A percentile compares a stretch with the other conserved stretches of the same genome.
Conservation (phyloP, 2,329 filamentous ascomycete genomes). For the Berkeleyomyces basicola region DNA sequence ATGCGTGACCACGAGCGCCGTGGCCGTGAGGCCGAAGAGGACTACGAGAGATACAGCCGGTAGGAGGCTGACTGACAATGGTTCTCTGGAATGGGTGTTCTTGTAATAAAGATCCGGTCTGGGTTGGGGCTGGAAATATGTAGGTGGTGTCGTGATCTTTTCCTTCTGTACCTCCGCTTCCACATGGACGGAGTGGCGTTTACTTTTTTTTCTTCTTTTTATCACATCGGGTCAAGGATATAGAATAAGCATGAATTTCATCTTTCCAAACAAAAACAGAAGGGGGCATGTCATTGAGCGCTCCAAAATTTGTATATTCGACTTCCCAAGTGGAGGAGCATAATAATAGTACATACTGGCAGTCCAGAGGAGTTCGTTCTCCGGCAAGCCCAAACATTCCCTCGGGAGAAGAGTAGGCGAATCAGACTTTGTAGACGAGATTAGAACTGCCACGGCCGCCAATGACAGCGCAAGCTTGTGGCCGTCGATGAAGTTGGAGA, state of each 20-base stretch:
- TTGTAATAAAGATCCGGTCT: background rate
- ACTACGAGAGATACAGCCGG: conserved; percentile 21
- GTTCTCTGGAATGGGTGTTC: background rate
- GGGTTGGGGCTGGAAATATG: background rate
- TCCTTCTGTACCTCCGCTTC: conserved; percentile 1
- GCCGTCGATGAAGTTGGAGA: background rate
- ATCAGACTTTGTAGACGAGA: background rate
- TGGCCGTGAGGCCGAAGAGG: conserved; percentile 19
- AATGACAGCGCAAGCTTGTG: background rate
- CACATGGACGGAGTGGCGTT: conserved; percentile 7
- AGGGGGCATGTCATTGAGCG: background rate
- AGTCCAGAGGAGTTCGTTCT: background rate
- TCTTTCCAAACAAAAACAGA: background rate
- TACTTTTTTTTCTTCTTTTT: background rate
- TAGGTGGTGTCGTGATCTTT: conserved; percentile 3
- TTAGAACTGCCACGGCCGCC: background rate
- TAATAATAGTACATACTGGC: conserved; percentile 3
- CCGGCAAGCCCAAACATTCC: background rate
- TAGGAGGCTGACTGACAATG: background rate
- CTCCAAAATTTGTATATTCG: background rate
- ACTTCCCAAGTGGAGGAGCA: background rate
- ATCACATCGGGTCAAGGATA: conserved; percentile 10
- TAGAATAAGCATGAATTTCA: conserved; percentile 13
- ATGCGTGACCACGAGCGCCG: conserved; percentile 23
- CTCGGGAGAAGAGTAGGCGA: background rate